phyloP scores from a whole-genome alignment of 257 asterid genomes.

The Hygrophila difformis region DNA sequence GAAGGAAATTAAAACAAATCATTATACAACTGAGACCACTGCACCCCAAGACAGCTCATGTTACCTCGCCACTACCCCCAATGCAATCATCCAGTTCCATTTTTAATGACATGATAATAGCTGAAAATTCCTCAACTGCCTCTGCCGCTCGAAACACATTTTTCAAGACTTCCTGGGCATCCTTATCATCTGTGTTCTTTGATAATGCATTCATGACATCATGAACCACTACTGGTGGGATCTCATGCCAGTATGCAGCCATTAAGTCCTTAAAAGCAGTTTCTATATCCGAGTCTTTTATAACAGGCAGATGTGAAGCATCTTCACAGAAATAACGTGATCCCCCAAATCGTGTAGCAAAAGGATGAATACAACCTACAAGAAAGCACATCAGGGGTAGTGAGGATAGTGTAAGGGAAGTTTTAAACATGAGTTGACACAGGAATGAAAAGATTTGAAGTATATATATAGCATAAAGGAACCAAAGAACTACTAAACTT shows the following conservation, averaged over 20 bases:
- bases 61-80: conserved; percentile 92
- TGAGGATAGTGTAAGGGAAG: neutral
- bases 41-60: conserved; percentile 4
- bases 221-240: conserved; percentile 51
- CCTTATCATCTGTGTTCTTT: conserved; percentile 67
- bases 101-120: conserved; percentile 61
- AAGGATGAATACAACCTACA: conserved; percentile 38
- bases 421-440: too few species aligned
- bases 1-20: conserved; percentile 10
- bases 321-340: conserved; percentile 62
- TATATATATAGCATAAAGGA: too few species aligned
- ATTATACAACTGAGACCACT: neutral
- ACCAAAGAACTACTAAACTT: too few species aligned
- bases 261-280: conserved; percentile 78
- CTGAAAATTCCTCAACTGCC: conserved; percentile 87
- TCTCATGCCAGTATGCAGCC: conserved; percentile 76
- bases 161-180: conserved; percentile 63
- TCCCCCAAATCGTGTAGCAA: conserved; percentile 39
- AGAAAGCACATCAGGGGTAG: conserved; percentile 4
- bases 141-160: conserved; percentile 81
- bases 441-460: too few species aligned
- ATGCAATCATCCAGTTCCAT: conserved; percentile 86
- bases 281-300: conserved; percentile 58
- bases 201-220: conserved; percentile 59
- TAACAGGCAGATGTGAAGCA: conserved; percentile 48